Percentiles rank a stretch among this genome's conserved stretches.
Conservation (phyloP, 1,139 yeast species). For the Suhomyces guaymorum region DNA sequence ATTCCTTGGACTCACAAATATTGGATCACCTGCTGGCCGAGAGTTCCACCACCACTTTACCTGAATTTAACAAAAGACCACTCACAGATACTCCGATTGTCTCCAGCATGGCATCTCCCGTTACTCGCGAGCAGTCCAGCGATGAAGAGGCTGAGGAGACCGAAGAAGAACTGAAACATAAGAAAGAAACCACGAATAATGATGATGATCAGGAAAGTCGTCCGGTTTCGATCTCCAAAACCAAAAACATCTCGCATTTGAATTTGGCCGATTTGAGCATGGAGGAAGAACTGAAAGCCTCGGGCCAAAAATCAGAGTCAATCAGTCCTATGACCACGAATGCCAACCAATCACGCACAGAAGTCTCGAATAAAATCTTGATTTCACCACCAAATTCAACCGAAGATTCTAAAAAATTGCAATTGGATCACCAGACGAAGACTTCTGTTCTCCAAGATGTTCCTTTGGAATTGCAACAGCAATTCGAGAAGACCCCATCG, state of each 20-base stretch:
- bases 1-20: conserved; percentile 33
- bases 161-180: background rate
- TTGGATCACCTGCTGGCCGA: conserved; percentile 25
- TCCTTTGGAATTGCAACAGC: conserved; percentile 36
- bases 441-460: conserved; percentile 33
- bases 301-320: conserved; percentile 12
- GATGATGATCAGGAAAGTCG: too few relatives aligned
- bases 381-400: conserved; percentile 11
- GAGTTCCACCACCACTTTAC: conserved; percentile 31
- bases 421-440: conserved; percentile 19
- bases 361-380: conserved; percentile 7
- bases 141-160: conserved; percentile 20
- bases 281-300: conserved; percentile 5
- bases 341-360: conserved; percentile 2
- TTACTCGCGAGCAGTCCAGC: conserved; percentile 33
- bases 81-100: conserved; percentile 71
- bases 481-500: conserved; percentile 44
- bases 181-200: too few relatives aligned
- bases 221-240: conserved; percentile 22
- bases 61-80: conserved; percentile 69
- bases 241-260: conserved; percentile 46
- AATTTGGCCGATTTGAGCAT: conserved; percentile 36
- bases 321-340: conserved; percentile 18
- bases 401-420: conserved; percentile 18
- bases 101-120: conserved; percentile 57